Evolutionary conservation across 202 grass and related monocot genomes (phyloP).

Genomic region (Zoysia matrella): DNA sequence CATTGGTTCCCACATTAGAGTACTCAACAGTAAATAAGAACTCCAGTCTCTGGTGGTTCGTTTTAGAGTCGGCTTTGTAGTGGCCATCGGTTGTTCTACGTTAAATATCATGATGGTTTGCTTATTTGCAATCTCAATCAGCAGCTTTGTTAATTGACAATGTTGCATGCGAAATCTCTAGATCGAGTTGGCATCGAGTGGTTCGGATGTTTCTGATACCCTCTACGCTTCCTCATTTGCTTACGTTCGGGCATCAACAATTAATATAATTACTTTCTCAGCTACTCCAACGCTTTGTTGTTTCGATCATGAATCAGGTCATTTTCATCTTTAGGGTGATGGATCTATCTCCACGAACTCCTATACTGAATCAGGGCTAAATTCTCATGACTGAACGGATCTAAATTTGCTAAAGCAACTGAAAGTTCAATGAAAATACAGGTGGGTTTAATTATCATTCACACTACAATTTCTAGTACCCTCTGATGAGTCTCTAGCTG

Average conservation of each 20-base stretch:
- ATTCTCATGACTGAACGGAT: background rate
- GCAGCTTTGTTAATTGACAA: background rate
- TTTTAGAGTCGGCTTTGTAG: conserved; percentile 16
- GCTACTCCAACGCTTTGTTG: background rate
- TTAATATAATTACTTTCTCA: background rate
- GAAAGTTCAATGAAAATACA: background rate
- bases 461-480: background rate
- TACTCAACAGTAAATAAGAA: conserved; percentile 37
- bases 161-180: background rate
- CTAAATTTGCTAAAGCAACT: background rate
- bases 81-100: background rate
- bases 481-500: background rate
- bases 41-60: background rate
- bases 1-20: conserved; percentile 32
- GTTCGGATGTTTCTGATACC: background rate
- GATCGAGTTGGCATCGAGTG: background rate
- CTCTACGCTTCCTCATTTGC: background rate
- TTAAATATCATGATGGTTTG: conserved; percentile 14
- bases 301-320: background rate
- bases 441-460: background rate
- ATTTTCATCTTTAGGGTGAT: background rate
- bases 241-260: background rate
- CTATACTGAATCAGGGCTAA: background rate
- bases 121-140: conserved; percentile 12
- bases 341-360: background rate